A percentile compares a stretch with the other conserved stretches of the same genome.
phyloP scores from a whole-genome alignment of 345 rosid species.

The Brassica napus region Da-Ae NC_063449.1:31443001-31443500 shows the following conservation, averaged over 20 bases:
- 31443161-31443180: neutral
- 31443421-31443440: conserved; percentile 14
- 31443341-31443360: conserved; percentile 62
- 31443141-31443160: too few species aligned
- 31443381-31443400: conserved; percentile 68
- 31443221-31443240: conserved; percentile 59
- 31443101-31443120: too few species aligned
- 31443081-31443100: too few species aligned
- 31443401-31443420: conserved; percentile 56
- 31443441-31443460: too few species aligned
- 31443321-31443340: conserved; percentile 82
- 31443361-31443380: conserved; percentile 66
- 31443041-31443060: too few species aligned
- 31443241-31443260: conserved; percentile 84
- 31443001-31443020: too few species aligned
- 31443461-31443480: too few species aligned
- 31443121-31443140: too few species aligned
- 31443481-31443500: too few species aligned
- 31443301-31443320: conserved; percentile 82
- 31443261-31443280: conserved; percentile 86
- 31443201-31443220: conserved; percentile 45
- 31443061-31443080: too few species aligned
- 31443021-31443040: too few species aligned
- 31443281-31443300: conserved; percentile 85
- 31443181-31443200: neutral